phyloP scores from a whole-genome alignment of 2,329 filamentous ascomycete genomes.

The Penicillium griseofulvum region DNA sequence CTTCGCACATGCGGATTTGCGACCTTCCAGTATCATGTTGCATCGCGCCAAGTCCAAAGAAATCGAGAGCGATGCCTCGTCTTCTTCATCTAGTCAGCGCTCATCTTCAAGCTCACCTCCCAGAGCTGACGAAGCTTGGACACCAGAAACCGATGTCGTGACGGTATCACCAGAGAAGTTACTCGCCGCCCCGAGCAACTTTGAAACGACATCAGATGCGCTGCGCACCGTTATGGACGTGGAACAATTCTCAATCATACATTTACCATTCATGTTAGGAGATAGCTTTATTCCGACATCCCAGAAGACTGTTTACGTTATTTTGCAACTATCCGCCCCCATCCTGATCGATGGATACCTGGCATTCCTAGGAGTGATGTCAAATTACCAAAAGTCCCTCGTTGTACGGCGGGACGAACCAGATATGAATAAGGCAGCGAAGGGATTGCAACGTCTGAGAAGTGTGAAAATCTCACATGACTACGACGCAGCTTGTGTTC shows the following conservation, averaged over 20 bases:
- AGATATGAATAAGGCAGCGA: conserved; percentile 21
- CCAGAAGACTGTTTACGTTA: conserved; percentile 17
- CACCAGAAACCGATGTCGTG: conserved; percentile 4
- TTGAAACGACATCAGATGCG: conserved; percentile 19
- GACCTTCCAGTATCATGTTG: conserved; percentile 15
- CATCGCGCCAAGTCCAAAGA: conserved; percentile 2
- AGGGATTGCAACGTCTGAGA: conserved; percentile 20
- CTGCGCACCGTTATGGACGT: conserved; percentile 19
- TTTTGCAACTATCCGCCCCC: conserved; percentile 18
- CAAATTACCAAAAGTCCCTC: conserved; percentile 21
- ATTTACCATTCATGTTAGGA: conserved; percentile 22
- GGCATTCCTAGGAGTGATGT: conserved; percentile 24
- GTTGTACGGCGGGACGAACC: conserved; percentile 19
- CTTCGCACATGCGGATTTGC: conserved; percentile 16
- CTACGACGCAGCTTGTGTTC: conserved; percentile 24
- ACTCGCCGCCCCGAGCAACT: conserved; percentile 10
- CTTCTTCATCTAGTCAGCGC: conserved; percentile 6
- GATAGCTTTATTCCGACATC: conserved; percentile 17
- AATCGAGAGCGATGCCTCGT: conserved; percentile 6
- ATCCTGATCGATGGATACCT: conserved; percentile 23
- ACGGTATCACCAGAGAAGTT: conserved; percentile 17
- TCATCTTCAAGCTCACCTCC: conserved; percentile 8
- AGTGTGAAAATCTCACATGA: conserved; percentile 18
- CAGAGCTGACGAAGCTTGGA: background rate
- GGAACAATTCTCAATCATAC: conserved; percentile 21